Evolutionary conservation across 1,284 basidiomycete genomes (phyloP), one percentile per base, ranked within the genome.

Genomic region (Pascua guehoae): DNA sequence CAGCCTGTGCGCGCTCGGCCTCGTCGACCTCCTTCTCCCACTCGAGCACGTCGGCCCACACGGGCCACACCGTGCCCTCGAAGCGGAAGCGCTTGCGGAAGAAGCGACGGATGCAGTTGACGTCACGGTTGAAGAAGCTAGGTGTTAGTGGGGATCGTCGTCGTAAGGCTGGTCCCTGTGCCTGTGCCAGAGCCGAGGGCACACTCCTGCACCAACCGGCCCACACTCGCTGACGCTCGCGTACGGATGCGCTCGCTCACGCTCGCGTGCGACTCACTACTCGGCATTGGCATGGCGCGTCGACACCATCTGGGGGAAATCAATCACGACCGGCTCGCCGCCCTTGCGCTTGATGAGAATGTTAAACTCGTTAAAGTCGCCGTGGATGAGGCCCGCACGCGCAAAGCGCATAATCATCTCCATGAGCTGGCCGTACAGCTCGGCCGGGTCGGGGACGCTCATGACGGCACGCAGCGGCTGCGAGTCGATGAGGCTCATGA

Each of bases 341-440:
- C 54, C 51, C 54, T 86, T 86, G 51, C 87, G 85, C 47, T 85
- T 84, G 63, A 99, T 91, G 60, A 99, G 85, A 67, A 99, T 92
- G 76, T 99, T 98, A 81, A 98, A 99, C 74, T 99, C 96, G 78
- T 99, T 99, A 79, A 91, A 99, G 77, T 99, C 95, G 50, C 96
- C 95, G 71, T 99, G 95, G 54, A 99, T 98, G 18, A 99, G 83
- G 1, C 96, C 96, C 2, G 89, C 86, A 45, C 85, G 85, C 3
- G 94, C 95, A 65, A 98, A 88, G 51, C 92, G 89, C 58, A 98
- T 91, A 70, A 98, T 94, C 56, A 98, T 81, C 74, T 92, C 90
- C 94, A 98, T 98, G 43, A 98, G 81, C 15, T 83, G 81, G 1
- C 93, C 92, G 78, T 98, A 98, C 38, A 98, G 83, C 62, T 87